Percentiles rank a stretch among this genome's conserved stretches.
Evolutionary conservation across 106 monocot species (phyloP).

Genomic region (Dioscorea alata): DNA sequence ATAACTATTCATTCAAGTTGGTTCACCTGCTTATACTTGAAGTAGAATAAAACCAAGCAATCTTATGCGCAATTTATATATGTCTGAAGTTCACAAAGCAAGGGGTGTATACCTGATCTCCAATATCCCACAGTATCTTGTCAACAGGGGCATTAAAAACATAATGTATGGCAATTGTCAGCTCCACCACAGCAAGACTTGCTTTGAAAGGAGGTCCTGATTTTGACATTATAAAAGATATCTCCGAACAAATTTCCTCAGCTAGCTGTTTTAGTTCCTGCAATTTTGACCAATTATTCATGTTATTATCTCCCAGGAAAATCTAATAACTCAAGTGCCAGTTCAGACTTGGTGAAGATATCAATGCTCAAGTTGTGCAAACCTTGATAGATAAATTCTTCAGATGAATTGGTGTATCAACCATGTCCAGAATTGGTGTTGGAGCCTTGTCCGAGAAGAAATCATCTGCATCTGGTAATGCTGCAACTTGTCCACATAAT

Average conservation of each 20-base stretch:
- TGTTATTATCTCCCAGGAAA: conserved; percentile 4
- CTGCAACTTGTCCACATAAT: conserved; percentile 9
- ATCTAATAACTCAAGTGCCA: neutral
- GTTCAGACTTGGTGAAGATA: neutral
- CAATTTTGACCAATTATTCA: neutral
- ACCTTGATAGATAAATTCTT: conserved; percentile 66
- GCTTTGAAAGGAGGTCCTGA: conserved; percentile 20
- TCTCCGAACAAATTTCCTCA: conserved; percentile 62
- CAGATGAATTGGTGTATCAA: conserved; percentile 62
- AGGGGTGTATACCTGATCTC: conserved; percentile 31
- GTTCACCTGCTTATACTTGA: neutral
- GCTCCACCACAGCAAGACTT: conserved; percentile 55
- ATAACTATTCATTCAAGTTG: neutral
- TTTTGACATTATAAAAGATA: conserved; percentile 49
- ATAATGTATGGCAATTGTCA: conserved; percentile 65
- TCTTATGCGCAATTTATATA: no score
- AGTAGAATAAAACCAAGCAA: no score
- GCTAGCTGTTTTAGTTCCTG: conserved; percentile 73
- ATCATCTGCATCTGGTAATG: conserved; percentile 41
- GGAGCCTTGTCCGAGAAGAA: conserved; percentile 58
- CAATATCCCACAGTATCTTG: conserved; percentile 80
- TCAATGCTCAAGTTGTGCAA: neutral
- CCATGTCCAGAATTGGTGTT: conserved; percentile 57
- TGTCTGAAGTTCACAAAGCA: no score
- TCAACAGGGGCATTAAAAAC: conserved; percentile 72